These are phyloP conservation scores for Saccharomyces hybrid DNA, from an alignment of 1,139 yeast species.

Conservation along the genomic window DNA sequence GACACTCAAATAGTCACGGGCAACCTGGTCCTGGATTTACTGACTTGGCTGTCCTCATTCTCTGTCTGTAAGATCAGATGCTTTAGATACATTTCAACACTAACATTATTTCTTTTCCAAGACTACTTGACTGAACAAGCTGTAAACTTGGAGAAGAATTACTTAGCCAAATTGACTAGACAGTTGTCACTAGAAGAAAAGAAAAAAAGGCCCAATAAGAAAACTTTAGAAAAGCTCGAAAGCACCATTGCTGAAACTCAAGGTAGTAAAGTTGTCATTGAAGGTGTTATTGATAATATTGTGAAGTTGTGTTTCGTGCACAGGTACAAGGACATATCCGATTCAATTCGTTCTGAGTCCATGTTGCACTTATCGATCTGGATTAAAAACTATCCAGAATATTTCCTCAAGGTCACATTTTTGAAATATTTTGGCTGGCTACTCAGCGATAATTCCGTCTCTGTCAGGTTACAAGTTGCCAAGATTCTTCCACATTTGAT, in stretches of 20 bases:
- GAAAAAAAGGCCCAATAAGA: constrained; percentile 32
- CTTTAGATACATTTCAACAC: constrained; percentile 60
- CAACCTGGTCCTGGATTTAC: constrained; percentile 48
- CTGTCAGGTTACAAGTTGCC: constrained; percentile 60
- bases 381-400: constrained; percentile 64
- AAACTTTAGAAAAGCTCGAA: constrained; percentile 40
- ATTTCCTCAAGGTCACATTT: constrained; percentile 60
- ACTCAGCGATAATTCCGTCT: constrained; percentile 58
- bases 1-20: constrained; percentile 19
- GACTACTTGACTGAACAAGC: constrained; percentile 49
- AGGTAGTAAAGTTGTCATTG: constrained; percentile 45
- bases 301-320: constrained; percentile 62
- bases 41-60: constrained; percentile 72
- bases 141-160: constrained; percentile 37
- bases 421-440: constrained; percentile 80
- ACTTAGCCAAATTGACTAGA: constrained; percentile 32
- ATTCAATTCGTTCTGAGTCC: constrained; percentile 62
- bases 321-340: constrained; percentile 76
- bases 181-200: constrained; percentile 33
- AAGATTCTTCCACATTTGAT: constrained; percentile 38
- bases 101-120: constrained; percentile 52
- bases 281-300: constrained; percentile 55
- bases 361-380: constrained; percentile 53
- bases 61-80: constrained; percentile 66
- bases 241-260: constrained; percentile 42